Base-by-base conservation (phyloP, 805 yeast genomes). In the Priceomyces castillae region DNA sequence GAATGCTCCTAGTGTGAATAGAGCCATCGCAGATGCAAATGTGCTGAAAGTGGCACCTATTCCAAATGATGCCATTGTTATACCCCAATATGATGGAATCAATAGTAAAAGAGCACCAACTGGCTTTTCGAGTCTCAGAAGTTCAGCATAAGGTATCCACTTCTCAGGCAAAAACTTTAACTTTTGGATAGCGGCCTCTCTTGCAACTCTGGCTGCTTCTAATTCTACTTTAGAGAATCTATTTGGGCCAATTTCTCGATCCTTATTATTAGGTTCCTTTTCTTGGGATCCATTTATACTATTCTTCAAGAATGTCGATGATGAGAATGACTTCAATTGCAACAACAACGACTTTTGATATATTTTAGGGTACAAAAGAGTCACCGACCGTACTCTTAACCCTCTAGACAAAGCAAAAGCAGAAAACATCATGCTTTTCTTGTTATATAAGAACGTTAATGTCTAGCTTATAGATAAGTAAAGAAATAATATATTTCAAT, bases 71-170 rank as follows among this genome's bases (percentile, higher is more conserved):
- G 97, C 97, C 82, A 90, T 84, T 0, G 92, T 74, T 42, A 94
- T 84, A 9, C 96, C 85, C 98, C 98, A 94, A 36, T 88, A 78
- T 40, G 96, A 84, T 0, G 99, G 99, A 38, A 88, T 71, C 47
- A 80, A 79, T 34, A 94, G 68, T 20, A 92, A 69, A 76, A 88
- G 81, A 0, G 97, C 86, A 0, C 99, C 99, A n/a, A 86, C 95
- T 0, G 99, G 99, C 54, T 88, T 88, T 58, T 94, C 99, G 43
- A 92, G 64, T 43, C 99, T 74, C 86, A 90, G 83, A 43, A 94
- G 69, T 57, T 89, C 95, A 34, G 96, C 95, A 59, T 90, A 94
- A 0, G 99, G 98, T 36, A 87, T 82, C 80, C 82, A 73, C 44
- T 73, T 73, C 34, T 69, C 73, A 0, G 99, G 98, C 18, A 94